Evolutionary conservation across 2,329 filamentous ascomycete genomes (phyloP).

Genomic region (Raffaelea deltoideospora): DNA sequence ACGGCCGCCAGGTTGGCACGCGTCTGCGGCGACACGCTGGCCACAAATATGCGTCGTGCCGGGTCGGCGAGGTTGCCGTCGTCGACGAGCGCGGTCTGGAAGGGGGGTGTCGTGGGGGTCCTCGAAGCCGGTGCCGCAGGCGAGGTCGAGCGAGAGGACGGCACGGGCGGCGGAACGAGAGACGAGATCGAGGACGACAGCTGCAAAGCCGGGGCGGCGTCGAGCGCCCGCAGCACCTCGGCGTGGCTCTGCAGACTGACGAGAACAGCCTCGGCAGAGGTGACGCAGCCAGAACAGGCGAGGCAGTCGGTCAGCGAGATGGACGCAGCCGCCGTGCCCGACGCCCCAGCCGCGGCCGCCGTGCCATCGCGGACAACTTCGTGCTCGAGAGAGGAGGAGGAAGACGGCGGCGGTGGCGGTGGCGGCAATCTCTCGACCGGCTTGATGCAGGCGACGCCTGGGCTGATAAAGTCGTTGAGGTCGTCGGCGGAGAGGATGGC

Average conservation of each 20-base stretch:
- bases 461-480: conserved; percentile 97
- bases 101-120: too few relatives aligned
- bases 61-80: conserved; percentile 41
- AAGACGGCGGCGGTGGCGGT: conserved; percentile 13
- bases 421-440: conserved; percentile 78
- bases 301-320: conserved; percentile 96
- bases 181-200: conserved; percentile 18
- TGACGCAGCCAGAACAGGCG: conserved; percentile 94
- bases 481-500: conserved; percentile 95
- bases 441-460: conserved; percentile 95
- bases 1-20: conserved; percentile 79
- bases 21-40: conserved; percentile 83
- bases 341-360: conserved; percentile 14
- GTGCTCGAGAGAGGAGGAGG: conserved; percentile 33
- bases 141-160: conserved; percentile 13
- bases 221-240: conserved; percentile 74
- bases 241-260: conserved; percentile 87
- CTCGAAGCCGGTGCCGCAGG: too few relatives aligned
- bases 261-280: conserved; percentile 91
- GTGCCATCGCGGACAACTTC: conserved; percentile 93
- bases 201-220: conserved; percentile 42
- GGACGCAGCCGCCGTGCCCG: conserved; percentile 52
- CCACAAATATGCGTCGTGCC: conserved; percentile 69
- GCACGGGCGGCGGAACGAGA: too few relatives aligned
- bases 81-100: conserved; percentile 24